Evolutionary conservation across 2,329 filamentous ascomycete genomes (phyloP), one percentile per base, ranked within the genome.

Genomic region (Fonsecaea pedrosoi): DNA sequence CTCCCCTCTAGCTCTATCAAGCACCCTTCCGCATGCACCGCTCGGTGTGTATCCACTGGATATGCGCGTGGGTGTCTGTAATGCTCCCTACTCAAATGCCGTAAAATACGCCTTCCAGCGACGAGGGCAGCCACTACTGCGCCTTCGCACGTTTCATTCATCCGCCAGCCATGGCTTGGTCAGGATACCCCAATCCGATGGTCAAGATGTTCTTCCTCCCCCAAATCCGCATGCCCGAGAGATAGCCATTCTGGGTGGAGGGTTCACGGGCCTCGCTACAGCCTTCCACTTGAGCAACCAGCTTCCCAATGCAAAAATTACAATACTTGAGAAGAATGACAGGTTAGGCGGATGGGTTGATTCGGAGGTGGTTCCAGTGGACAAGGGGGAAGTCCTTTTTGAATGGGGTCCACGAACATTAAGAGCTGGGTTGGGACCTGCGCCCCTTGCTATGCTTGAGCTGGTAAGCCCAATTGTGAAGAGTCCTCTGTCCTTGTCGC

Each of bases 361-460:
- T 69, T 92, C 90, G 1, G 85, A 89, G 71, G 81, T 80, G 59
- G 82, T 91, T 12, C 77, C 86, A 1, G 85, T 90, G 9, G 79
- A 83, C 4, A 83, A 85, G 42, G 90, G 87, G 15, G 79, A 84
- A 57, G 85, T 97, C 38, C 78, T 91, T 34, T 92, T 98, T 74
- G 94, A 99, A 80, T 86, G 87, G 71, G 95, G 94, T 0, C 92
- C 95, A 25, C 86, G 94, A 73, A 92, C 92, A 62, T 80, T 97
- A 72, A 85, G 90, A 65, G 86, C 78, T 70, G 83, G 76, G 42
- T 18, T 62, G 70, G 76, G 71, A 67, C 78, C 84, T 67, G 87
- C 89, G 73, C 89, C 90, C 62, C 76, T 90, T 40, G 82, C 91
- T 40, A 86, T 93, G 10, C 86, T 89, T 64, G 87, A 90, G 71